Base-by-base conservation (phyloP, 495 filamentous ascomycete genomes). In the Lasiosphaeris hirsuta region DNA sequence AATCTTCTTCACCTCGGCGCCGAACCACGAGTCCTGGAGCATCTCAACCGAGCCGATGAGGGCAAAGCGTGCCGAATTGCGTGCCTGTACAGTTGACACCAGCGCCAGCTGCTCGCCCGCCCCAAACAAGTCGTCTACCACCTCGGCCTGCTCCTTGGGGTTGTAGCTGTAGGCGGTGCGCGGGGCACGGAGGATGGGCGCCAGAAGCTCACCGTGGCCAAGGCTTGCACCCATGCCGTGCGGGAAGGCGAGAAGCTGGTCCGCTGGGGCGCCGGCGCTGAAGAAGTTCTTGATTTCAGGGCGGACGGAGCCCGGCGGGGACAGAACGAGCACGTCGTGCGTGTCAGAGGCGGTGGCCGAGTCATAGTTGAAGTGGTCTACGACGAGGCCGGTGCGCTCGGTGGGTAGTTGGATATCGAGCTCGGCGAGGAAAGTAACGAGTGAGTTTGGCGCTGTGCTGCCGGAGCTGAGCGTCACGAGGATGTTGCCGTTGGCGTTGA, bases 311-410 rank as follows among this genome's bases (percentile, higher is more conserved):
- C 77, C 74, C 8, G 89, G 86, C 34, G 80, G 75, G 23, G 86
- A 82, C 34, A 96, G 75, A 41, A 97, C 74, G 47, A 97, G 81
- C 33, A 96, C 88, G 75, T 97, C 90, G 73, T 97, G 94, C 67
- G 85, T 85, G 58, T 96, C 91, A 36, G 82, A 58, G 10, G 90
- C 84, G 51, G 85, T 90, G 33, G 81, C 52, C 39, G 81, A 81
- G 65, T 97, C 93, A 74, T 95, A 90, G 75, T 90, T 90, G 83
- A 96, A 96, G 80, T 98, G 94, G 70, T 98, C 94, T 41, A 97
- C 84, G 1, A 94, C 86, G 34, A 92, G 74, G 36, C 88, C 83
- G 39, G 86, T 86, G 61, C 90, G 88, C 67, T 96, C 95, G 17
- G 74, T 66, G n/a, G 95, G 87, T 11, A 97, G 83, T 63, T 91